Conservation (phyloP, 768 basidiomycete species). For the Pleurotus salmoneostramineus region DNA sequence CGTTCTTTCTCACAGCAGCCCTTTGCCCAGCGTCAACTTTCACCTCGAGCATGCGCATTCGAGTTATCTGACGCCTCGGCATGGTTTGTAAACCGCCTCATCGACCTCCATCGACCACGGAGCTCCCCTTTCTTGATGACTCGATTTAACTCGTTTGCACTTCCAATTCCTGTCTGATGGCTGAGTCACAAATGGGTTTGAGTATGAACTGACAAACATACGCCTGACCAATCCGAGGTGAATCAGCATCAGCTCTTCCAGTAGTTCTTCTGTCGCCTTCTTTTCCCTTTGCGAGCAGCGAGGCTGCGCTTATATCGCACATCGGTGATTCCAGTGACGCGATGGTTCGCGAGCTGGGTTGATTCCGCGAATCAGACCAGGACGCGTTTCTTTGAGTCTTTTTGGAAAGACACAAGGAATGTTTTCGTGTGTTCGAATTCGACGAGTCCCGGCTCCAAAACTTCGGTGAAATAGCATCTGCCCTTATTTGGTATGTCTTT, state of each 20-base stretch:
- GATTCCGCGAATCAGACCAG: no score
- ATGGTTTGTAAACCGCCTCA: neutral
- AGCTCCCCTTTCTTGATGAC: neutral
- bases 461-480: slow-evolving; percentile 5
- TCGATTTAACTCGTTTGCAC: no score
- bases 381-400: neutral
- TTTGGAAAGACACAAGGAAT: neutral
- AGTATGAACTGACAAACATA: neutral
- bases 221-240: slow-evolving; percentile 4
- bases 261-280: neutral
- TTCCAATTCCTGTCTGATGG: neutral
- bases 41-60: neutral
- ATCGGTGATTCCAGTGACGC: slow-evolving; percentile 2
- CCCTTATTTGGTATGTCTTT: neutral
- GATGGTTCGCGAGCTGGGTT: slow-evolving; percentile 3
- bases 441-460: neutral
- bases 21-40: neutral
- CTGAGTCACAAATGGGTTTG: no score
- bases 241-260: neutral
- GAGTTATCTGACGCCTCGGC: neutral
- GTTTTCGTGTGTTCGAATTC: neutral
- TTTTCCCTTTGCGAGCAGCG: neutral
- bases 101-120: slow-evolving; percentile 3
- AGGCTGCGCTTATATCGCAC: slow-evolving; percentile 2
- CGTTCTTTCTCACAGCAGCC: neutral